phyloP scores from a whole-genome alignment of 108 stramenopile species.

The Cyclostephanos invisitatus region DNA sequence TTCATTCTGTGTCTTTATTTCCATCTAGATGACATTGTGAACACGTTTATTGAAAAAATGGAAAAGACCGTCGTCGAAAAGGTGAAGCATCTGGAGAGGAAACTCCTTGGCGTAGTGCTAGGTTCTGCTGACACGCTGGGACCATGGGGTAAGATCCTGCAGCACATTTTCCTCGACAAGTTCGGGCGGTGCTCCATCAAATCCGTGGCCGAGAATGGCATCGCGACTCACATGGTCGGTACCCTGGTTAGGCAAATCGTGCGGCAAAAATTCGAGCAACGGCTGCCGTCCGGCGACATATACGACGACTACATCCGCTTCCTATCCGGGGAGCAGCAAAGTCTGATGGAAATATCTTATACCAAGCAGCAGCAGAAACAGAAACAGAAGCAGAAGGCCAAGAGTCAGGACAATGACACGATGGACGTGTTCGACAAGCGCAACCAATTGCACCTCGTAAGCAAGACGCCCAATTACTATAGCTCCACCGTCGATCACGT shows the following conservation, averaged over 20 bases:
- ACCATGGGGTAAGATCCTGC: conserved; percentile 30
- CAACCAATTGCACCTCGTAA: conserved; percentile 27
- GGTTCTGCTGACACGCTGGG: conserved; percentile 20
- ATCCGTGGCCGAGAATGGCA: conserved; percentile 23
- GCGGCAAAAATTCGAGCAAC: conserved; percentile 54
- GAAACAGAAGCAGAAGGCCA: conserved; percentile 60
- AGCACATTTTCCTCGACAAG: conserved; percentile 51
- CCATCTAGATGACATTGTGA: conserved; percentile 53
- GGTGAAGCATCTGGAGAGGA: conserved; percentile 32
- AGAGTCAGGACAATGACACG: conserved; percentile 58
- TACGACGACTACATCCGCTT: conserved; percentile 51
- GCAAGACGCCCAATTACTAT: conserved; percentile 39
- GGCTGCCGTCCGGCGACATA: conserved; percentile 45
- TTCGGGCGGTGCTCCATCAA: conserved; percentile 44
- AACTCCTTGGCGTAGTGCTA: conserved; percentile 29
- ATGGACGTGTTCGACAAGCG: conserved; percentile 54
- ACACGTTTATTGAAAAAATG: conserved; percentile 62
- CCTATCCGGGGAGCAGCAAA: conserved; percentile 55
- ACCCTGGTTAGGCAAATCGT: conserved; percentile 42
- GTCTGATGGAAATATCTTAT: conserved; percentile 59
- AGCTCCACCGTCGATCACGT: conserved; percentile 15
- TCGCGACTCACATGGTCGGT: conserved; percentile 35
- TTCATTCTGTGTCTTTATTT: background rate
- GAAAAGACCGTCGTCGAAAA: conserved; percentile 39
- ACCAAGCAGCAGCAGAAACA: conserved; percentile 67